phyloP scores from a whole-genome alignment of 495 filamentous ascomycete species.

The Aspergillus ellipticus region DNA sequence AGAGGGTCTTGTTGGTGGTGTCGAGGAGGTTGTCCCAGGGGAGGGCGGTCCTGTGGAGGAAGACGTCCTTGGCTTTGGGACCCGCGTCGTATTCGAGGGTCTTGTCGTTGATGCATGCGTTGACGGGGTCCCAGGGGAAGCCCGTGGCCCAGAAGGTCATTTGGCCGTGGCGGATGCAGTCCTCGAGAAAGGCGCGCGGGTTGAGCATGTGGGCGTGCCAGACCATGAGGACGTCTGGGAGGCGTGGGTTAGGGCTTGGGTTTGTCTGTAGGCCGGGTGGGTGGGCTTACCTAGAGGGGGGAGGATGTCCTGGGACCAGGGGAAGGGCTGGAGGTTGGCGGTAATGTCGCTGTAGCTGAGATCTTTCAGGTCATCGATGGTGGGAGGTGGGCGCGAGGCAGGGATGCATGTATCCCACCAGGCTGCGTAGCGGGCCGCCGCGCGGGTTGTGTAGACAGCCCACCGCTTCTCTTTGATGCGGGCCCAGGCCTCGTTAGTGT shows the following conservation, averaged over 20 bases:
- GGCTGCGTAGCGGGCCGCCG: slow-evolving; percentile 65
- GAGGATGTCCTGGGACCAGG: slow-evolving; percentile 21
- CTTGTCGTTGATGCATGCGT: slow-evolving; percentile 59
- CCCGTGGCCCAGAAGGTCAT: slow-evolving; percentile 59
- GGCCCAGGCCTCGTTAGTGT: slow-evolving; percentile 27
- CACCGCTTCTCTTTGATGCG: slow-evolving; percentile 74
- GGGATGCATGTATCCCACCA: slow-evolving; percentile 58
- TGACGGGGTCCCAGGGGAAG: slow-evolving; percentile 68
- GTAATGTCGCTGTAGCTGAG: slow-evolving; percentile 16
- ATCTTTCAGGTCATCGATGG: slow-evolving; percentile 3
- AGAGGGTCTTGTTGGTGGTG: slow-evolving; percentile 40
- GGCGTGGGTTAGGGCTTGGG: not conserved
- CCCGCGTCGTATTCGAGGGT: slow-evolving; percentile 60
- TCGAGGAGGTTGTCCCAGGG: slow-evolving; percentile 60
- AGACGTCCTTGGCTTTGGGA: slow-evolving; percentile 40
- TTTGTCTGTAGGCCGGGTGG: not conserved
- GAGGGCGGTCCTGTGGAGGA: slow-evolving; percentile 47
- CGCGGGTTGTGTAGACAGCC: slow-evolving; percentile 69
- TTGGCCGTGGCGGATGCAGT: slow-evolving; percentile 62
- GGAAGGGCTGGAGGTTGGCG: not conserved
- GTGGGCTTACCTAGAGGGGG: slow-evolving; percentile 31
- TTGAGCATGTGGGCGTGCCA: slow-evolving; percentile 89
- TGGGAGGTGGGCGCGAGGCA: slow-evolving; percentile 3
- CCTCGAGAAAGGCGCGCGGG: slow-evolving; percentile 72
- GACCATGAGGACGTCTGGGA: slow-evolving; percentile 77